A percentile compares a stretch with the other conserved stretches of the same genome.
Evolutionary conservation across 2,329 filamentous ascomycete species (phyloP).

Genomic region (Xylariaceae sp.): DNA sequence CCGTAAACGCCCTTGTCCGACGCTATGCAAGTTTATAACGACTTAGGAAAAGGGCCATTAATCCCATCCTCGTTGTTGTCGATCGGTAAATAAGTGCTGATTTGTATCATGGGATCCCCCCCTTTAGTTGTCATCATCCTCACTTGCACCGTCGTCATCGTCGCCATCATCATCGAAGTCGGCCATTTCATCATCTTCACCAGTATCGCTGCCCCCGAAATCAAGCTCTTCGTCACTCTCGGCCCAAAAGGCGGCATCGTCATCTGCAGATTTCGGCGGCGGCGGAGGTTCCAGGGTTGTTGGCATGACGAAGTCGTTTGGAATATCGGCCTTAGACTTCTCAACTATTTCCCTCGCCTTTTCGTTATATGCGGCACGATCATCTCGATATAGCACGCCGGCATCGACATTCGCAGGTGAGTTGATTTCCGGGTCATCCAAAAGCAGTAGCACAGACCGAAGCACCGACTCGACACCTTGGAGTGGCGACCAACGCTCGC

Average conservation of each 20-base stretch:
- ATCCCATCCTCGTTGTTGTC: not conserved
- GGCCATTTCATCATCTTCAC: conserved; percentile 61
- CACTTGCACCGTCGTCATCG: conserved; percentile 57
- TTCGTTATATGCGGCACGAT: conserved; percentile 68
- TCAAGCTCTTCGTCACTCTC: conserved; percentile 77
- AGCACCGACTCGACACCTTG: conserved; percentile 95
- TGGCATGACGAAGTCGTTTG: conserved; percentile 79
- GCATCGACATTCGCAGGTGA: conserved; percentile 96
- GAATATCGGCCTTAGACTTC: conserved; percentile 77
- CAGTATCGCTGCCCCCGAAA: conserved; percentile 73
- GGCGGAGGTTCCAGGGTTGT: conserved; percentile 66
- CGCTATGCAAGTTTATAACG: conserved; percentile 38
- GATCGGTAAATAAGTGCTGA: not conserved
- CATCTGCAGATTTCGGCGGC: conserved; percentile 63
- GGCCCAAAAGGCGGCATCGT: conserved; percentile 82
- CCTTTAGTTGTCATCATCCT: conserved; percentile 49
- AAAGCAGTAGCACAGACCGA: conserved; percentile 85
- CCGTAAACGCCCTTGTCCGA: conserved; percentile 33
- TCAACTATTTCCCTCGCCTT: conserved; percentile 72
- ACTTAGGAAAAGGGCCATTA: conserved; percentile 10
- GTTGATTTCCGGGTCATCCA: conserved; percentile 91
- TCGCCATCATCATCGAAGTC: conserved; percentile 61
- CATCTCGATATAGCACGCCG: conserved; percentile 79
- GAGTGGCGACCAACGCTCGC: conserved; percentile 91
- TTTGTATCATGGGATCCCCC: not conserved